Evolutionary conservation across 306 rosid genomes (phyloP).

Genomic region (Pterocarpus macrocarpus): DNA sequence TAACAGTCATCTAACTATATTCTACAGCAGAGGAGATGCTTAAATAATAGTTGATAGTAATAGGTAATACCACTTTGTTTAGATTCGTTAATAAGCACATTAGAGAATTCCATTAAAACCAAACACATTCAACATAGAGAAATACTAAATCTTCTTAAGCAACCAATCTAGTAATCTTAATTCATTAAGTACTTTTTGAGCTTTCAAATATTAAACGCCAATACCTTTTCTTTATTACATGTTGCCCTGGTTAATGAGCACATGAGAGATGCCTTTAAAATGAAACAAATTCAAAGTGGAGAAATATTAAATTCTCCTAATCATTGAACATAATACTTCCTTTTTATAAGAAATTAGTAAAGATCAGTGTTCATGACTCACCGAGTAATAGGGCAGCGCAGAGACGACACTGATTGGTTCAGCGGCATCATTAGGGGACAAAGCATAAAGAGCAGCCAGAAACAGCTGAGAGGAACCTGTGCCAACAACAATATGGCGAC

Average conservation of each 20-base stretch:
- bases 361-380: conserved; percentile 46
- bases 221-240: not conserved
- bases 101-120: conserved; percentile 26
- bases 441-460: conserved; percentile 87
- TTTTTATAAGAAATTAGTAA: not conserved
- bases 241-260: conserved; percentile 31
- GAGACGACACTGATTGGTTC: conserved; percentile 75
- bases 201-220: conserved; percentile 6
- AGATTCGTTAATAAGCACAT: conserved; percentile 44
- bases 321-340: not conserved
- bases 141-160: conserved; percentile 1
- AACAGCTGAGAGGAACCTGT: conserved; percentile 94
- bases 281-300: conserved; percentile 15
- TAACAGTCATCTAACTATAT: not conserved
- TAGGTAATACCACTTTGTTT: not conserved
- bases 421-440: conserved; percentile 60
- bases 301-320: conserved; percentile 5
- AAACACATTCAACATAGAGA: conserved; percentile 6
- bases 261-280: conserved; percentile 16
- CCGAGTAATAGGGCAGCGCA: conserved; percentile 87
- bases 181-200: not conserved
- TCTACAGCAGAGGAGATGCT: not conserved
- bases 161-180: conserved; percentile 7
- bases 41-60: not conserved
- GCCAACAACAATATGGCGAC: conserved; percentile 81